Conservation (phyloP, 495 filamentous ascomycete genomes). For the Bathelium albidoporum region DNA sequence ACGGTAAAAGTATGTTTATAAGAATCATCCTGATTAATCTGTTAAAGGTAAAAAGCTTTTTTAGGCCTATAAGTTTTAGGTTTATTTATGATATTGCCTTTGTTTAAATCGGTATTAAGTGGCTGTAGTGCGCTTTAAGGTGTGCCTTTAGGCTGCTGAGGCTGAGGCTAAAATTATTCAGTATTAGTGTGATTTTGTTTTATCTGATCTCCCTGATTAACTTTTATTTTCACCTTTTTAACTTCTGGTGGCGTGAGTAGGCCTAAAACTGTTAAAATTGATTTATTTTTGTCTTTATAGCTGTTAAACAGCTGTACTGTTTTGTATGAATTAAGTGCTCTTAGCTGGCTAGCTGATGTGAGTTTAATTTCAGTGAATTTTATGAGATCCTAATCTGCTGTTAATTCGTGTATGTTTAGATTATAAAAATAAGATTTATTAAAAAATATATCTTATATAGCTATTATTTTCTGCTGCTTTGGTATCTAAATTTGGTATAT, state of each 20-base stretch:
- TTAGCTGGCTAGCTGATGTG: neutral
- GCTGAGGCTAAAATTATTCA: neutral
- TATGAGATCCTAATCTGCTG: neutral
- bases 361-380: neutral
- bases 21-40: neutral
- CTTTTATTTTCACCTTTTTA: neutral
- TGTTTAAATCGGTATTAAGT: neutral
- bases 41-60: neutral
- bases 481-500: too few relatives aligned
- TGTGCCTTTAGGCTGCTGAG: neutral
- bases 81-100: neutral
- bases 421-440: neutral
- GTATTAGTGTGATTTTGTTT: neutral
- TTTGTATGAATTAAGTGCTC: neutral
- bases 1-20: neutral
- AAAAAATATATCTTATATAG: neutral
- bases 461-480: too few relatives aligned
- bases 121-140: neutral
- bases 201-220: neutral
- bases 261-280: neutral
- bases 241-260: neutral
- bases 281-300: neutral
- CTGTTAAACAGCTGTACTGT: neutral
- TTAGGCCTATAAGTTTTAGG: neutral
- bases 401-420: neutral